phyloP scores from a whole-genome alignment of 1,284 basidiomycete species.

The Naganishia sp. region DNA sequence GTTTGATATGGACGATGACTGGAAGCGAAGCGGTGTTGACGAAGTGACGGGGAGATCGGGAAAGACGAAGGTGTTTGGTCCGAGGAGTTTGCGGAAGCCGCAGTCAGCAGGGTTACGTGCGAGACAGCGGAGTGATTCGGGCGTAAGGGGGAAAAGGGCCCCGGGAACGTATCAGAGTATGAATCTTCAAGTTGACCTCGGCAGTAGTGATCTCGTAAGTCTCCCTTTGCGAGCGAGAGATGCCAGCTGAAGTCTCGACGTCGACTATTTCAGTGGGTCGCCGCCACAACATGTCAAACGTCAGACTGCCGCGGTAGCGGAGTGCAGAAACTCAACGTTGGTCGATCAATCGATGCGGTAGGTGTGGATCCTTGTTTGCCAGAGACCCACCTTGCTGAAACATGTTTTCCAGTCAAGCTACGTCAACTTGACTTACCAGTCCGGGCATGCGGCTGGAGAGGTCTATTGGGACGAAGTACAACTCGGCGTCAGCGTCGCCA shows the following conservation, averaged over 20 bases:
- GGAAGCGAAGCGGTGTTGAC: neutral
- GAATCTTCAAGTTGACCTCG: constrained; percentile 51
- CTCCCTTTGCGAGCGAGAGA: neutral
- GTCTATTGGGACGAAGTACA: constrained; percentile 52
- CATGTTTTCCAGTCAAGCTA: constrained; percentile 23
- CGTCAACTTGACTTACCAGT: constrained; percentile 42
- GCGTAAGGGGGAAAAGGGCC: neutral
- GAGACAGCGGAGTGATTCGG: neutral
- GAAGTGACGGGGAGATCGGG: neutral
- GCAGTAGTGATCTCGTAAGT: constrained; percentile 52
- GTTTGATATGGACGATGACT: neutral
- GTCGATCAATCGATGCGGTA: constrained; percentile 43
- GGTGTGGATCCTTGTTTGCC: neutral
- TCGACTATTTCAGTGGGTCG: constrained; percentile 46
- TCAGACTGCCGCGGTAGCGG: constrained; percentile 41
- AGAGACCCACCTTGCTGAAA: neutral
- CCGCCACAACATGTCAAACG: constrained; percentile 43
- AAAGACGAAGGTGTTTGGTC: neutral
- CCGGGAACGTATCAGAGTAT: constrained; percentile 39
- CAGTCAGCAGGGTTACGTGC: neutral
- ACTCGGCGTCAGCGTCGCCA: constrained; percentile 30
- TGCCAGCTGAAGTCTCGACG: neutral
- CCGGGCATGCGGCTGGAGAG: constrained; percentile 45
- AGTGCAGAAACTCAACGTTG: constrained; percentile 41
- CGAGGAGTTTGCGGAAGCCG: neutral